A percentile compares a stretch with the other conserved stretches of the same genome.
phyloP scores from a whole-genome alignment of 148 eudicot genomes.

The Pharnaceum exiguum region DNA sequence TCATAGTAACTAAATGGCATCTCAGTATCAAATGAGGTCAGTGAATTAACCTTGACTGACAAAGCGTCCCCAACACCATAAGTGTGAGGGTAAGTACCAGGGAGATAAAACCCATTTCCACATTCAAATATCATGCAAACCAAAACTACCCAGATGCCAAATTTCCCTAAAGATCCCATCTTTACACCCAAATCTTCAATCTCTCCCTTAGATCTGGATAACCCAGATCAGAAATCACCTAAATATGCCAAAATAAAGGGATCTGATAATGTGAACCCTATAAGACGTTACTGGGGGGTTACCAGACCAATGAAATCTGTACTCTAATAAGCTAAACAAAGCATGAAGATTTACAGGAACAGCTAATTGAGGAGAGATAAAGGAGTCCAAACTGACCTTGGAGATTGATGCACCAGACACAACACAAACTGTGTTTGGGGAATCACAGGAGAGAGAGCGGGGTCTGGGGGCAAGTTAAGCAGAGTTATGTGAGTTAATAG shows the following conservation, averaged over 20 bases:
- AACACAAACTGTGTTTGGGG: too few relatives aligned
- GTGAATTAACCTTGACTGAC: constrained; percentile 71
- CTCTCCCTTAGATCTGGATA: constrained; percentile 36
- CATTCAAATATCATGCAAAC: constrained; percentile 34
- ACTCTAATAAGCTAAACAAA: neutral
- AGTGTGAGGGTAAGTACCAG: constrained; percentile 84
- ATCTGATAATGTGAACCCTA: constrained; percentile 1
- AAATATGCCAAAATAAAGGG: neutral
- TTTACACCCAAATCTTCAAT: neutral
- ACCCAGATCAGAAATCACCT: constrained; percentile 30
- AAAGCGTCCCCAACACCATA: constrained; percentile 51
- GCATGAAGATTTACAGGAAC: neutral
- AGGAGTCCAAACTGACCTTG: neutral
- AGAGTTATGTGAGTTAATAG: too few relatives aligned
- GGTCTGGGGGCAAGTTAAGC: neutral
- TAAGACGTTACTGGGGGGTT: neutral
- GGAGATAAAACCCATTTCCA: constrained; percentile 68
- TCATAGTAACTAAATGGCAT: constrained; percentile 76
- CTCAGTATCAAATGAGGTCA: constrained; percentile 82
- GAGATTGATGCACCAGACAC: neutral
- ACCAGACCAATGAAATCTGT: constrained; percentile 1
- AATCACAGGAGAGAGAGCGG: neutral
- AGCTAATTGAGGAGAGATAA: neutral
- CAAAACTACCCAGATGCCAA: constrained; percentile 49
- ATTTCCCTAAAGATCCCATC: constrained; percentile 44